A percentile compares a stretch with the other conserved stretches of the same genome.
These are phyloP conservation scores for Calocybe indica DNA, from an alignment of 768 basidiomycete genomes.

Conservation along the genomic window DNA sequence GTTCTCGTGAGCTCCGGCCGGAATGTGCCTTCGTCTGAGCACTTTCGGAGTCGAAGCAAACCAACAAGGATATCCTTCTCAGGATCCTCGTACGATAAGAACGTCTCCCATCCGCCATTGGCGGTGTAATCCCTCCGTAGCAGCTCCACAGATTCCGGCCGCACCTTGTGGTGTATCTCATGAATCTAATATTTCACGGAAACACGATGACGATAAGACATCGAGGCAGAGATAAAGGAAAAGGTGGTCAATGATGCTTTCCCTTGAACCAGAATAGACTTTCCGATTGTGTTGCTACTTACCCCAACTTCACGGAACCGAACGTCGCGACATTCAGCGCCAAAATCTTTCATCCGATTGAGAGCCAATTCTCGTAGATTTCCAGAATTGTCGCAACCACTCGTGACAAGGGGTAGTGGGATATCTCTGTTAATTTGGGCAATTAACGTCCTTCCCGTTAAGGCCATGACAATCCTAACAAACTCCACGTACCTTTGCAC, in stretches of 20 bases:
- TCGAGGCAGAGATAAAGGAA: background rate
- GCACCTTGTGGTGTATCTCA: slow-evolving; percentile 97
- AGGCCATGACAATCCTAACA: slow-evolving; percentile 1
- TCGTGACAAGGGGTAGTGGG: slow-evolving; percentile 91
- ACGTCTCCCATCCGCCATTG: slow-evolving; percentile 99
- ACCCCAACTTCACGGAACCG: slow-evolving; percentile 98
- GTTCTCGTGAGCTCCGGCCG: slow-evolving; percentile 76
- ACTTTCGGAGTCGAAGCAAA: slow-evolving; percentile 85
- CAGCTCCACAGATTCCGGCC: slow-evolving; percentile 92
- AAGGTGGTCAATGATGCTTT: too few species aligned
- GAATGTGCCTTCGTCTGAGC: slow-evolving; percentile 96
- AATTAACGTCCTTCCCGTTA: background rate
- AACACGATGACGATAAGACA: too few species aligned
- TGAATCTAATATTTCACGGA: slow-evolving; percentile 58
- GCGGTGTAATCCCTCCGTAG: slow-evolving; percentile 93
- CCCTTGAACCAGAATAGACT: too few species aligned
- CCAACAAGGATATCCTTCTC: slow-evolving; percentile 96
- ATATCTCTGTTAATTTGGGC: slow-evolving; percentile 63
- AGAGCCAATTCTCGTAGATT: slow-evolving; percentile 94
- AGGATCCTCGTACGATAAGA: slow-evolving; percentile 98
- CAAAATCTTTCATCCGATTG: slow-evolving; percentile 98
- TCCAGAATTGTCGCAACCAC: slow-evolving; percentile 96
- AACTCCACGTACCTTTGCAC: slow-evolving; percentile 71
- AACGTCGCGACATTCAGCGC: slow-evolving; percentile 95
- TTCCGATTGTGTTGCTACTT: slow-evolving; percentile 22